Base-by-base conservation (phyloP, 495 filamentous ascomycete genomes). In the Evansstolkia leycettana region DNA sequence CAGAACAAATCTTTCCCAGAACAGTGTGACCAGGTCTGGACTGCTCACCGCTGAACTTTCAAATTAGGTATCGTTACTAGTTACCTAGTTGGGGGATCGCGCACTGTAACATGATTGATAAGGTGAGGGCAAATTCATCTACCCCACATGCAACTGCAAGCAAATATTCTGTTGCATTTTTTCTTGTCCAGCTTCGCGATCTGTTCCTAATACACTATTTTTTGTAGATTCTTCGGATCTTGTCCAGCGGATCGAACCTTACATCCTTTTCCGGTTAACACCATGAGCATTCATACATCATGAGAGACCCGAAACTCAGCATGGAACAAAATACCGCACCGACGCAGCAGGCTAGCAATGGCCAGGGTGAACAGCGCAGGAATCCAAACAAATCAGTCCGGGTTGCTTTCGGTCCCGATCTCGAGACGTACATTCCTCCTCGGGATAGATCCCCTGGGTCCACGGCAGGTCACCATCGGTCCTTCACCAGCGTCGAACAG, bases 341-440 rank as follows among this genome's bases (percentile, higher is more conserved):
- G 12, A 54, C 54, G 27, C 48, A 45, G 15, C 43, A 51, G 35
- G 34, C 49, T 29, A 39, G 51, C 18, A 60, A 51, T 41, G 42
- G 47, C 32, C 47, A 51, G 15, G 38, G 44, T 18, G 55, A 58
- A 48, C 46, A 58, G 33, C 58, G 63, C 37, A 61, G 49, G 34
- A 55, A 38, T 30, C 46, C 40, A 14, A 43, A 49, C 28, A 65
- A 58, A 43, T 58, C 60, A 5, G 64, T 55, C 17, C 60, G 64
- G 32, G 64, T 67, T 17, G 62, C 61, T 7, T 67, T 67, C 41
- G 64, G 58, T 28, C 60, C 61, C 2, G 62, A 61, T 10, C 36
- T 64, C 19, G 62, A 67, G 45, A 62, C 58, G 2, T 52, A 55
- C 13, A 62, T 63, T 24, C 58, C 64, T 32, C 38, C 61, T 18